Conservation (phyloP, 2,329 filamentous ascomycete genomes). For the Setomelanomma holmii region DNA sequence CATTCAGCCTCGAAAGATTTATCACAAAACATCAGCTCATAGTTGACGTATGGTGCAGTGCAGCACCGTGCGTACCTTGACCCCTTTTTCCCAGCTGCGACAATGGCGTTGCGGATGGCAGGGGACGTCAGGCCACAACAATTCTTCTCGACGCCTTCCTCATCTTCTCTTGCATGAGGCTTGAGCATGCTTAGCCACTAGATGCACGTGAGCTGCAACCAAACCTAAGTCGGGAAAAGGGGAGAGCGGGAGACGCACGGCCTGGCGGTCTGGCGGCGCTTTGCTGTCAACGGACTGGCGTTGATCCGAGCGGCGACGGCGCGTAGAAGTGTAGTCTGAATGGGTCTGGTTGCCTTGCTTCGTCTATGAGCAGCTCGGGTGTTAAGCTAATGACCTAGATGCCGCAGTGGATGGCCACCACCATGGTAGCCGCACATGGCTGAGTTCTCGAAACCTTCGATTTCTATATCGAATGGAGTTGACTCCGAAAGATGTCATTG, state of each 20-base stretch:
- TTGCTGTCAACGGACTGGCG: background rate
- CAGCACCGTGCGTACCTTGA: too few relatives aligned
- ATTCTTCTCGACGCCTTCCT: background rate
- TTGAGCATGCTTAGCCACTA: constrained; percentile 4
- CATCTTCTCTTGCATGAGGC: background rate
- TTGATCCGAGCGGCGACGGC: background rate
- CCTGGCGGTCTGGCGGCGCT: background rate
- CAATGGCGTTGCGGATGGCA: background rate
- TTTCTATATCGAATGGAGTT: too few relatives aligned
- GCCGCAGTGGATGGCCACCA: background rate
- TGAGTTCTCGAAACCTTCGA: too few relatives aligned
- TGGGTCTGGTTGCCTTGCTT: background rate
- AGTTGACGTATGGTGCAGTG: background rate
- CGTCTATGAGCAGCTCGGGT: background rate
- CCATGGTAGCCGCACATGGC: too few relatives aligned
- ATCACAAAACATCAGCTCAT: background rate
- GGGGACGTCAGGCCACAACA: background rate
- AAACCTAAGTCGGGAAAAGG: background rate
- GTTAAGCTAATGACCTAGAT: background rate
- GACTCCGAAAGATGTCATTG: too few relatives aligned
- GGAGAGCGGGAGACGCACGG: background rate
- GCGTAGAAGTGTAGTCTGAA: too few relatives aligned
- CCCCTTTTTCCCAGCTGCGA: background rate
- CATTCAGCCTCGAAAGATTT: too few relatives aligned
- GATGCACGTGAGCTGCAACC: background rate